Conservation (phyloP, 108 stramenopile species). For the Licmophora abbreviata region DNA sequence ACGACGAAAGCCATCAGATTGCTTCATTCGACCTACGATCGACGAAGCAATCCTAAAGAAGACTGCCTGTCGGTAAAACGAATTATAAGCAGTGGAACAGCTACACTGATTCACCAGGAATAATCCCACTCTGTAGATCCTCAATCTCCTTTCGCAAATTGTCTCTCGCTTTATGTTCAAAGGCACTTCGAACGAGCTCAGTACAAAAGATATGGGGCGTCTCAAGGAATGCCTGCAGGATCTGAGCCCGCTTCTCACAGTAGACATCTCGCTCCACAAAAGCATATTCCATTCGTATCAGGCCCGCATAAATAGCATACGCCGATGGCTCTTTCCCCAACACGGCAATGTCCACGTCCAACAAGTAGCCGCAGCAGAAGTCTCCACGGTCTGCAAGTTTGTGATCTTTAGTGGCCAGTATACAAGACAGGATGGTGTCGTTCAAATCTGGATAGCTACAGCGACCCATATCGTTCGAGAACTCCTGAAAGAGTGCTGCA, state of each 20-base stretch:
- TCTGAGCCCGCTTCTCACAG: conserved; percentile 61
- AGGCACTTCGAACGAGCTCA: conserved; percentile 27
- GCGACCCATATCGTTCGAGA: conserved; percentile 7
- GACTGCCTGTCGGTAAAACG: no score
- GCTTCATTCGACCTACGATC: no score
- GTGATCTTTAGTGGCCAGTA: conserved; percentile 31
- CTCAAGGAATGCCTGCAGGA: conserved; percentile 46
- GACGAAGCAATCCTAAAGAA: no score
- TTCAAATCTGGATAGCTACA: not conserved
- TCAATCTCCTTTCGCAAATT: conserved; percentile 61
- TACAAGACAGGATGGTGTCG: conserved; percentile 11
- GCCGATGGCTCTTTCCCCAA: conserved; percentile 40
- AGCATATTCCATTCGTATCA: conserved; percentile 68
- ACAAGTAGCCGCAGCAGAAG: conserved; percentile 30
- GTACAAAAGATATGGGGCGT: conserved; percentile 30
- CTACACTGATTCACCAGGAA: conserved; percentile 43
- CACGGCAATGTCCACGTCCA: conserved; percentile 82
- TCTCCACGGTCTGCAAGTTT: conserved; percentile 7
- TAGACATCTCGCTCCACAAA: conserved; percentile 51
- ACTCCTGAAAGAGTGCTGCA: conserved; percentile 56
- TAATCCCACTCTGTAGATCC: conserved; percentile 35
- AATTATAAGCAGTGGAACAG: no score
- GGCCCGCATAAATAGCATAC: conserved; percentile 54
- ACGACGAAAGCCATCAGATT: no score
- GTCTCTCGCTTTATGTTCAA: conserved; percentile 41